Base-by-base conservation (phyloP, 495 filamentous ascomycete genomes). In the Neurospora sp. region DNA sequence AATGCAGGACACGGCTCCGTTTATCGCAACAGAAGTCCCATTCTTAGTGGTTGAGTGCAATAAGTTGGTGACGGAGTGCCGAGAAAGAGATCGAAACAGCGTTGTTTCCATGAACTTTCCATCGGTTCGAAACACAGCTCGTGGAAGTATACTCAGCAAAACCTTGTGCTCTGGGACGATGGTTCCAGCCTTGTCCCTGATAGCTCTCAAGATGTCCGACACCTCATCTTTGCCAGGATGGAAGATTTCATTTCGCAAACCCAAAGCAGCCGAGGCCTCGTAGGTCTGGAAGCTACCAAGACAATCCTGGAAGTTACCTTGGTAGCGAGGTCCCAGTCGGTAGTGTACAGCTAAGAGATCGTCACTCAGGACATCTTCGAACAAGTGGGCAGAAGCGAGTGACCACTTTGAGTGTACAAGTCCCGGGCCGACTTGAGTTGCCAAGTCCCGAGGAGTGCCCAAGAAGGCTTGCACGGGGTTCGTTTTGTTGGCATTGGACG, bases 241-340 rank as follows among this genome's bases (percentile, higher is more conserved):
- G 35, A 97, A 87, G 69, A 93, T 87, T 78, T 99, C 96, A 78
- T 98, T 97, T 69, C 94, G 91, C 70, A 98, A 85, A 72, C 95
- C 94, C 37, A 99, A 83, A 37, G 92, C 89, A 20, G 96, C 94
- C 35, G 96, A 98, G n/a, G 96, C 94, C 74, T 91, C 91, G 79
- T 98, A 99, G 0, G 96, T 99, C 78, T 98, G 94, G 77, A 99
- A 97, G 18, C 94, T 95, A 11, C 96, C 96, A 27, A 99, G 85
- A 74, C 93, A 94, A 79, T 99, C 96, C 79, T 99, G 96, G 76
- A 95, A 97, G 78, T 98, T 98, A 2, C 96, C 96, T 80, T 91
- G 89, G 76, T 99, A 99, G 41, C 93, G 90, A 27, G 93, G 90
- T 2, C 96, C 94, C 18, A 99, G 89, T 70, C 94, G 92, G 80